Conservation (phyloP, 805 yeast species). For the Metschnikowia peoriensis region DNA sequence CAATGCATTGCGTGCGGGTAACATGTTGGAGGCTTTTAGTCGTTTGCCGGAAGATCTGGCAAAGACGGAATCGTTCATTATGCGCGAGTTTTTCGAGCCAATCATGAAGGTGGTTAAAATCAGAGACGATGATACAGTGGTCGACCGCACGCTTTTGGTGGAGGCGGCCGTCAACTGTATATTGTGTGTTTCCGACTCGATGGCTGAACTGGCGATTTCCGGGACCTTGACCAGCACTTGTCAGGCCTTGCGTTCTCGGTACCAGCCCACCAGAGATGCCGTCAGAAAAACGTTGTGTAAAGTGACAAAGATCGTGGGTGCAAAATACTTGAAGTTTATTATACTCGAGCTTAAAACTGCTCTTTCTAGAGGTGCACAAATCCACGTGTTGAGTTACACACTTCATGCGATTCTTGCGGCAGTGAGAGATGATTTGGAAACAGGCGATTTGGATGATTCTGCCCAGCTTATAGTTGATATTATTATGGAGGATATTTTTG, state of each 20-base stretch:
- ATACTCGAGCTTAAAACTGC: conserved; percentile 77
- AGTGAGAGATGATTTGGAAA: conserved; percentile 44
- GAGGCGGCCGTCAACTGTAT: conserved; percentile 74
- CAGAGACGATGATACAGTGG: conserved; percentile 77
- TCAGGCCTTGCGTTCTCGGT: conserved; percentile 79
- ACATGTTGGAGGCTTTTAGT: conserved; percentile 17
- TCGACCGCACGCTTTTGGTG: conserved; percentile 72
- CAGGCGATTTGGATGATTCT: conserved; percentile 75
- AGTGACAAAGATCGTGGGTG: conserved; percentile 65
- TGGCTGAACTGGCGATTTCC: conserved; percentile 62
- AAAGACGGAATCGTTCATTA: conserved; percentile 40
- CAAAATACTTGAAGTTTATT: conserved; percentile 69
- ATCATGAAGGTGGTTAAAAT: conserved; percentile 56
- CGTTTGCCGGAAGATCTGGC: conserved; percentile 27
- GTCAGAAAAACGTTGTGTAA: conserved; percentile 72
- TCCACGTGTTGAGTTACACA: conserved; percentile 88
- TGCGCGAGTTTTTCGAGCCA: conserved; percentile 58
- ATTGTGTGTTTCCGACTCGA: conserved; percentile 57
- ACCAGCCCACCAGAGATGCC: conserved; percentile 86
- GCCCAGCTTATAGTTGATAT: conserved; percentile 60
- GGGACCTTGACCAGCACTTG: conserved; percentile 84
- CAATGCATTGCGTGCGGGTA: conserved; percentile 15
- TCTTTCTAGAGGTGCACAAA: conserved; percentile 83
- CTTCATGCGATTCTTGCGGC: conserved; percentile 69
- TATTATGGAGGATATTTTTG: conserved; percentile 91